Percentiles rank a stretch among this genome's conserved stretches.
phyloP scores from a whole-genome alignment of 805 yeast species.

The Lachancea waltii region DNA sequence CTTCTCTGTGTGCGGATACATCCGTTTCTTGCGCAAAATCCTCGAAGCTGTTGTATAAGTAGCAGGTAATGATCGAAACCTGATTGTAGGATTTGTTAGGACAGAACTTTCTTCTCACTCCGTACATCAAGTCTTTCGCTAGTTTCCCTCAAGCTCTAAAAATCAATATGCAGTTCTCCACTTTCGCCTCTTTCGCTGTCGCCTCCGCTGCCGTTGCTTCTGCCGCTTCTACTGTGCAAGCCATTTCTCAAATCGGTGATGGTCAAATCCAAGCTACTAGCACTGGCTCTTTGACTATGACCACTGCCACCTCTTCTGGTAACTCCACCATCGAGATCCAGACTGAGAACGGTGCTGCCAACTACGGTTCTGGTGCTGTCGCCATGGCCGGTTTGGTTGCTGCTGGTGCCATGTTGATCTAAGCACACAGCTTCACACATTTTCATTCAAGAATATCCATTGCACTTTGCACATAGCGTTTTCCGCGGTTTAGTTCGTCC shows the following conservation, averaged over 20 bases:
- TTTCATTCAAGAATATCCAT: background rate
- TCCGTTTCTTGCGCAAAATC: too few relatives aligned
- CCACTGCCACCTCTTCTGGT: slow-evolving; percentile 18
- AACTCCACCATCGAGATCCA: slow-evolving; percentile 15
- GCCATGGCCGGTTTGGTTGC: slow-evolving; percentile 22
- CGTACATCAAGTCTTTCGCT: background rate
- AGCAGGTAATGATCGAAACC: too few relatives aligned
- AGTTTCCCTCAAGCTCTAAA: background rate
- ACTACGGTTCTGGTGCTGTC: slow-evolving; percentile 16
- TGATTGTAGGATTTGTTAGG: background rate
- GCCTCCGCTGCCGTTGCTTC: slow-evolving; percentile 27
- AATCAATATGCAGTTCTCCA: slow-evolving; percentile 35
- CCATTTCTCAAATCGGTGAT: slow-evolving; percentile 42
- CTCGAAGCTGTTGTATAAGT: too few relatives aligned
- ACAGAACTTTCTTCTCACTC: background rate
- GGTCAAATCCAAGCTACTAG: slow-evolving; percentile 22
- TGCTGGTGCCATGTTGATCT: slow-evolving; percentile 24
- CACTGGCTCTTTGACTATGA: slow-evolving; percentile 23
- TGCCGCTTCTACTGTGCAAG: slow-evolving; percentile 26
- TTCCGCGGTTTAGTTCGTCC: background rate
- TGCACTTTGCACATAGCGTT: too few relatives aligned
- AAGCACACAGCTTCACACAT: slow-evolving; percentile 5
- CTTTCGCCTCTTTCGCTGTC: slow-evolving; percentile 34
- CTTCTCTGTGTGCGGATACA: too few relatives aligned
- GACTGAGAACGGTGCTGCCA: slow-evolving; percentile 22